These are phyloP conservation scores for Coemansia sp. DNA, from an alignment of 192 early-diverging fungal genomes.

Conservation along the genomic window DNA sequence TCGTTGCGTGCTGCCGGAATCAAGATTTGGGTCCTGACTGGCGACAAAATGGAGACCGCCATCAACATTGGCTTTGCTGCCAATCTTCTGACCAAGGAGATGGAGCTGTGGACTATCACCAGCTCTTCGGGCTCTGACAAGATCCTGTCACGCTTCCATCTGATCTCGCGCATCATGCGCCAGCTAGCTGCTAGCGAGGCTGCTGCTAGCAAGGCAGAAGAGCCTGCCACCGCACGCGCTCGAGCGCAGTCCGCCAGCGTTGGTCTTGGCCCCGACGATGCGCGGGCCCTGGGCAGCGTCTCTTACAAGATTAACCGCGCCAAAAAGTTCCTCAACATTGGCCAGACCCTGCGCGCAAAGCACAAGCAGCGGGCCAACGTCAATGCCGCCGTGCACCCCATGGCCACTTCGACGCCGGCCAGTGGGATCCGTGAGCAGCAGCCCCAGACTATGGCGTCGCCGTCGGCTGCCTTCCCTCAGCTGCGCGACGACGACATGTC, in stretches of 20 bases:
- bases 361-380: conserved; percentile 62
- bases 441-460: not conserved
- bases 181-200: conserved; percentile 35
- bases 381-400: conserved; percentile 33
- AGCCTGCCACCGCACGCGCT: not conserved
- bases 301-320: conserved; percentile 56
- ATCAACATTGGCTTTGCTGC: conserved; percentile 97
- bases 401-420: not conserved
- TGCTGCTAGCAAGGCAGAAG: not conserved
- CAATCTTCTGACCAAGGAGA: conserved; percentile 81
- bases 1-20: conserved; percentile 83
- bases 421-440: not conserved
- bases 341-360: conserved; percentile 61
- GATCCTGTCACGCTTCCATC: conserved; percentile 49
- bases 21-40: conserved; percentile 96
- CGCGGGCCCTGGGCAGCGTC: conserved; percentile 51
- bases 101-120: conserved; percentile 75
- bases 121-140: conserved; percentile 46
- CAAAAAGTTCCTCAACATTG: conserved; percentile 68
- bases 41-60: conserved; percentile 97
- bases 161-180: conserved; percentile 57
- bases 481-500: conserved; percentile 31
- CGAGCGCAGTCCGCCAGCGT: conserved; percentile 17
- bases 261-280: conserved; percentile 32
- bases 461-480: conserved; percentile 18